Percentiles rank a stretch among this genome's conserved stretches.
Conservation (phyloP, 306 rosid genomes). For the Begonia peltatifolia region DNA sequence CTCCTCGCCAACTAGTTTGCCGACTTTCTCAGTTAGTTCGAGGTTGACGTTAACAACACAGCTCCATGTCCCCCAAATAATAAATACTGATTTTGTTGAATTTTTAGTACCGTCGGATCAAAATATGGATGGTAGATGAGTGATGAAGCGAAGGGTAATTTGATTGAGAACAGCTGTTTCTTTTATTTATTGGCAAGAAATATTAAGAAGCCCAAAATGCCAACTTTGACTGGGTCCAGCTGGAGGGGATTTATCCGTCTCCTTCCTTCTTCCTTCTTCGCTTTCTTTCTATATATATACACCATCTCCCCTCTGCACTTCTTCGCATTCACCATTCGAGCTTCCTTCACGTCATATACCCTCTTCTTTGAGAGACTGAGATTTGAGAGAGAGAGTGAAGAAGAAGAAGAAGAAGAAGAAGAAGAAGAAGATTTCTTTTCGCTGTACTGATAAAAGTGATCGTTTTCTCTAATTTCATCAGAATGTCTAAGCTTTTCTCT, state of each 20-base stretch:
- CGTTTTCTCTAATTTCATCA: no score
- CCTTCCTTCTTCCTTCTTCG: neutral
- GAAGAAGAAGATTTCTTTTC: neutral
- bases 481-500: slow-evolving; percentile 28
- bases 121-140: no score
- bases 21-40: no score
- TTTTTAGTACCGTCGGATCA: no score
- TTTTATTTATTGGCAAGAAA: no score
- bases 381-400: slow-evolving; percentile 1
- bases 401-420: neutral
- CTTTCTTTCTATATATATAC: neutral
- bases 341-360: neutral
- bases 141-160: no score
- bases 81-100: no score
- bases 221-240: neutral
- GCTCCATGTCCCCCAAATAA: no score
- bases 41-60: no score
- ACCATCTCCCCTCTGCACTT: neutral
- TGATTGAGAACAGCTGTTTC: no score
- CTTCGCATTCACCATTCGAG: neutral
- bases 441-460: neutral
- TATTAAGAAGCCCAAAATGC: neutral
- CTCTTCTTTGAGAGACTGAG: neutral
- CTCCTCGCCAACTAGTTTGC: no score
- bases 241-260: neutral